phyloP scores from a whole-genome alignment of 225 moss, liverwort and hornwort species.

The Ulota crispa region DNA sequence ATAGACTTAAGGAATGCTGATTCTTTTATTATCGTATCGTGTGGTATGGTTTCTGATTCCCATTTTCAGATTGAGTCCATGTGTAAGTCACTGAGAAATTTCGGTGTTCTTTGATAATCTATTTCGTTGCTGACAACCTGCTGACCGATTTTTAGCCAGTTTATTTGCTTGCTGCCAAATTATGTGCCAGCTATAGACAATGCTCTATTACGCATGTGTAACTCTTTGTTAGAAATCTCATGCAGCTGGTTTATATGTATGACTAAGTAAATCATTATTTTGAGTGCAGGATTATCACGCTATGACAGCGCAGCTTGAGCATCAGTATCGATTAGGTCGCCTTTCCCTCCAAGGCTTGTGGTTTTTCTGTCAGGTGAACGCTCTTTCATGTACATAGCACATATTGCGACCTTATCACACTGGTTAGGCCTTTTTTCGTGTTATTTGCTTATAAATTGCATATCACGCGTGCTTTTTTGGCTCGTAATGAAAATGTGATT shows the following conservation, averaged over 20 bases:
- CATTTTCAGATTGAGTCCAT: slow-evolving; percentile 2
- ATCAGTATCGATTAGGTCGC: slow-evolving; percentile 87
- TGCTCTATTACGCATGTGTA: not conserved
- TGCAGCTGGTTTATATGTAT: not conserved
- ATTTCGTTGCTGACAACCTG: not conserved
- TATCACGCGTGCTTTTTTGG: not conserved
- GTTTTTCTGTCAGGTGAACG: slow-evolving; percentile 88
- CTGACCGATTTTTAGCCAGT: slow-evolving; percentile 5
- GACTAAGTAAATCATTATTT: slow-evolving; percentile 6
- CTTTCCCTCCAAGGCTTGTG: slow-evolving; percentile 97
- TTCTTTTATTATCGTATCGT: not conserved
- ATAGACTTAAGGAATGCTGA: not conserved
- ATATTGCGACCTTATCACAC: not conserved
- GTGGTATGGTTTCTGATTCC: not conserved
- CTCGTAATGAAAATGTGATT: not conserved
- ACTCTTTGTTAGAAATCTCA: not conserved
- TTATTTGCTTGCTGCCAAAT: not conserved
- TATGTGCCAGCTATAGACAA: not conserved
- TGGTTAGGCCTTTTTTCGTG: slow-evolving; percentile 5
- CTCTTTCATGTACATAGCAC: not conserved
- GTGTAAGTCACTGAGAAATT: not conserved
- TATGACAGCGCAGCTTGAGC: slow-evolving; percentile 96
- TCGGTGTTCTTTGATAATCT: not conserved
- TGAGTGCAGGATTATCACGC: slow-evolving; percentile 84
- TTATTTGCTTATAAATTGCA: not conserved